These are phyloP conservation scores for Schizophyllum amplum DNA, from an alignment of 1,284 basidiomycete genomes.

Conservation along the genomic window DNA sequence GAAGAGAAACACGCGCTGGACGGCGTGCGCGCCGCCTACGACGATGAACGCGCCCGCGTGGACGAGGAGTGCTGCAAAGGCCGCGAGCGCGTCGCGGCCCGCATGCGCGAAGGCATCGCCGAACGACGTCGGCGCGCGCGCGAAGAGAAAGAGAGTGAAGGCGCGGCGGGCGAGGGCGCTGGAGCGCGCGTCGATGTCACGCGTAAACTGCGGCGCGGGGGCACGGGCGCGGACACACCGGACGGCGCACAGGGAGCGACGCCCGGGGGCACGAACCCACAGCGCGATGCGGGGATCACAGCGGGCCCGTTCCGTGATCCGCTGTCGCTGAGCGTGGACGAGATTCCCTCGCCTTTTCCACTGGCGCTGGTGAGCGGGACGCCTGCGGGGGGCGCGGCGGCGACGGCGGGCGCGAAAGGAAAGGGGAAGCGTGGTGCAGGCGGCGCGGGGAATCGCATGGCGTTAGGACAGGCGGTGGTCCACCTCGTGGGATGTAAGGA, in stretches of 20 bases:
- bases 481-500: conserved; percentile 52
- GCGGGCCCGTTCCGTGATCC: conserved; percentile 66
- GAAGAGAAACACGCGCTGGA: conserved; percentile 61
- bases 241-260: conserved; percentile 26
- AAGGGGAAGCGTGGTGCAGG: conserved; percentile 47
- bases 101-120: conserved; percentile 75
- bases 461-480: conserved; percentile 53
- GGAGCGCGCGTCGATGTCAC: conserved; percentile 74
- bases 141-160: conserved; percentile 78
- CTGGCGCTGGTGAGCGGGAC: conserved; percentile 54
- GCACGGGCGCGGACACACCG: conserved; percentile 32
- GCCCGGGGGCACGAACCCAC: conserved; percentile 19
- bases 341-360: conserved; percentile 75
- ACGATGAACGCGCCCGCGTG: conserved; percentile 67
- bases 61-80: conserved; percentile 75
- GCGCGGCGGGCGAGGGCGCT: conserved; percentile 57
- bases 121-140: conserved; percentile 65
- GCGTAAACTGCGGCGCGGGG: conserved; percentile 70
- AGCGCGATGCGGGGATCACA: conserved; percentile 46
- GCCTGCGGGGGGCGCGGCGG: conserved; percentile 28
- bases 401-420: conserved; percentile 29
- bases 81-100: conserved; percentile 59
- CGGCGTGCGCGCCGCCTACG: conserved; percentile 56
- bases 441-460: conserved; percentile 21
- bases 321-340: conserved; percentile 72